Base-by-base conservation (phyloP, 345 rosid genomes). In the Linum trigynum region DNA sequence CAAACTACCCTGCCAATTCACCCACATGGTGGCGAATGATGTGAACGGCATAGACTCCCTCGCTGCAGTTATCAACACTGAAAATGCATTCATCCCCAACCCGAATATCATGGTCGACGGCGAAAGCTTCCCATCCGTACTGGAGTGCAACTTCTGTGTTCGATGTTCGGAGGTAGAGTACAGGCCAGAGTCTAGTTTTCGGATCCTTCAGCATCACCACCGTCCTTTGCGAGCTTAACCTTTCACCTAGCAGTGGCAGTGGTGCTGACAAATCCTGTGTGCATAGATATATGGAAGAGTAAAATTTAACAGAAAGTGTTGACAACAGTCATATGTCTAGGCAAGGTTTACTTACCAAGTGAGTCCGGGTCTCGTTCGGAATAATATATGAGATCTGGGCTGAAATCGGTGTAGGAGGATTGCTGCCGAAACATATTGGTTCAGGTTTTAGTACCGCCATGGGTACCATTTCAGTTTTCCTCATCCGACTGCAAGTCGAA, bases 71-170 rank as follows among this genome's bases (percentile, higher is more conserved):
- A 23, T 66, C 69, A 8, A 61, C 59, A 55, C 48, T 35, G n/a
- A 81, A 68, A n/a, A 74, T 17, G 62, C 76, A 74, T 36, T 72
- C 56, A 67, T 78, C 82, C 61, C 79, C 82, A 1, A 48, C 55
- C 61, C 70, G 65, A 60, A 79, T 66, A 45, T 62, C 64, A 59
- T 74, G 72, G n/a, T 71, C 76, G 68, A 43, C 39, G 62, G 73
- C 15, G 45, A 82, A 79, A 16, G 68, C 76, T 16, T 75, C 72
- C 81, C 81, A 76, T 57, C 81, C 83, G 5, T 65, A 17, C 0
- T 61, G 50, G 65, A 81, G 63, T 23, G 32, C 32, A 23, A 69
- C 5, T n/a, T 62, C 66, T 39, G 37, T 8, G 14, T 16, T 53
- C 23, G 57, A 16, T 39, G 55, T 76, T 63, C 76, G 79, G 0